Percentiles rank a stretch among this genome's conserved stretches.
Evolutionary conservation across 179 eudicot genomes (phyloP).

Genomic region (Silene vulgaris): DNA sequence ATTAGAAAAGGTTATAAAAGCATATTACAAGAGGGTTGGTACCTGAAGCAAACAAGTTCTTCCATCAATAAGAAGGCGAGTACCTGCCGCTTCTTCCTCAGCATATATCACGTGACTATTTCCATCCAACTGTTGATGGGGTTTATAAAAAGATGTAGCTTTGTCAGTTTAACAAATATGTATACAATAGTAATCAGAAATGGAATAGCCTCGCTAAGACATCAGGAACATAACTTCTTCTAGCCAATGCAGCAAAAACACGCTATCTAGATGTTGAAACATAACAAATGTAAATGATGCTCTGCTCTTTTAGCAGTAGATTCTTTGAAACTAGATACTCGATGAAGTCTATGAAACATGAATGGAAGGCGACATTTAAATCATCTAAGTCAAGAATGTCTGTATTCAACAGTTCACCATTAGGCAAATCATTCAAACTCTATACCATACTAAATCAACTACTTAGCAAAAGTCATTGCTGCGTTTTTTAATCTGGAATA

Average conservation of each 20-base stretch:
- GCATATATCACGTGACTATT: slow-evolving; percentile 98
- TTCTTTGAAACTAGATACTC: not conserved
- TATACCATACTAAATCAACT: not conserved
- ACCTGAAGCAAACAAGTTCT: slow-evolving; percentile 99
- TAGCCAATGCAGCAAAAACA: slow-evolving; percentile 3
- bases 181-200: not conserved
- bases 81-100: slow-evolving; percentile 99
- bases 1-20: slow-evolving; percentile 18
- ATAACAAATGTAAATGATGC: not conserved
- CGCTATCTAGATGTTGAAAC: not conserved
- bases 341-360: not conserved
- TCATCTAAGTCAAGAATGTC: not conserved
- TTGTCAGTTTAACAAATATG: not conserved
- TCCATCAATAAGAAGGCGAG: slow-evolving; percentile 99
- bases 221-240: not conserved
- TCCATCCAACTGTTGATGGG: slow-evolving; percentile 70
- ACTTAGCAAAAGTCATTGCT: not conserved
- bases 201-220: not conserved
- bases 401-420: not conserved
- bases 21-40: slow-evolving; percentile 6
- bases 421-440: not conserved
- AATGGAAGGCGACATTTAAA: not conserved
- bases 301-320: not conserved
- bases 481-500: not conserved
- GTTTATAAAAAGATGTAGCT: not conserved